Evolutionary conservation across 768 basidiomycete species (phyloP).

Genomic region (Boletus rufocinnamomeus): DNA sequence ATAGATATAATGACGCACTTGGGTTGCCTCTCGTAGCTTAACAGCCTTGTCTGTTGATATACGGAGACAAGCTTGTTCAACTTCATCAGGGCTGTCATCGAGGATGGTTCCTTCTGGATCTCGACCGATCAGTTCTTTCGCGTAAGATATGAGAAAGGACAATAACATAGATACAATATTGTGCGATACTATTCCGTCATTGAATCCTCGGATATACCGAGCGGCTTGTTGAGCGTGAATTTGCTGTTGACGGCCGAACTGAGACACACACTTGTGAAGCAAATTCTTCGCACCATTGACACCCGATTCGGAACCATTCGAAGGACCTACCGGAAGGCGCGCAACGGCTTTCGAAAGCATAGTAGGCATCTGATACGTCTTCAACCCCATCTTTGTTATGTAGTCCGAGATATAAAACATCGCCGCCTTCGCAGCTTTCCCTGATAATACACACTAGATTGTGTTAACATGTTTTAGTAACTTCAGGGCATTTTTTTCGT

Average conservation of each 20-base stretch:
- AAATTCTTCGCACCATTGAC: constrained; percentile 1
- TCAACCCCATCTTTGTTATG: constrained; percentile 37
- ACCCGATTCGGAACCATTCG: too few relatives aligned
- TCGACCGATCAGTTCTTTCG: neutral
- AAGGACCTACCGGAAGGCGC: neutral
- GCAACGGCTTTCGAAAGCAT: constrained; percentile 30
- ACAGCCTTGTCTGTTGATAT: neutral
- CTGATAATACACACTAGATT: too few relatives aligned
- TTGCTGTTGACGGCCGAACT: constrained; percentile 33
- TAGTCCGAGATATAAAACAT: constrained; percentile 41
- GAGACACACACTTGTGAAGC: constrained; percentile 36
- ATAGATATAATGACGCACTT: neutral
- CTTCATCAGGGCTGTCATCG: too few relatives aligned
- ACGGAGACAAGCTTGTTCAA: neutral
- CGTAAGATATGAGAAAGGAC: too few relatives aligned
- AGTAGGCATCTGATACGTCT: constrained; percentile 27
- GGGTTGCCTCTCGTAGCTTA: neutral
- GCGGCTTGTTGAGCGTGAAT: constrained; percentile 39
- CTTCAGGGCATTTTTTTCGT: too few relatives aligned
- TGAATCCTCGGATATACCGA: constrained; percentile 30
- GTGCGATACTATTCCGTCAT: constrained; percentile 12
- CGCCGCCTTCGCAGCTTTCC: constrained; percentile 28
- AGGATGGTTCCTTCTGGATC: too few relatives aligned
- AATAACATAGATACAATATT: neutral
- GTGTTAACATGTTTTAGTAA: too few relatives aligned